Base-by-base conservation (phyloP, 225 moss, liverwort and hornwort genomes). In the Asterella californica region DNA sequence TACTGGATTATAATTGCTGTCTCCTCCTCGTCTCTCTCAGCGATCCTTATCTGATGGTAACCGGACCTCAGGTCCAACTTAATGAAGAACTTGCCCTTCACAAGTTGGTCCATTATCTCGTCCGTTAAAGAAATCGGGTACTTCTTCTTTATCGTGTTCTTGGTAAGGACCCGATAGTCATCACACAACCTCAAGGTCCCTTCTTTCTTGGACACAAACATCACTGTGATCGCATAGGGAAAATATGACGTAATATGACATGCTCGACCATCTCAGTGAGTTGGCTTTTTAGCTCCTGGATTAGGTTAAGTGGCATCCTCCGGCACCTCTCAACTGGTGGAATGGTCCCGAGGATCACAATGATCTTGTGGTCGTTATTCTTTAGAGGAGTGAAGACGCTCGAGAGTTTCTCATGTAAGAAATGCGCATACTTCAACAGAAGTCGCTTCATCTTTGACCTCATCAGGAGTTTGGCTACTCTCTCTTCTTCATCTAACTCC, bases 151-250 rank as follows among this genome's bases (percentile, higher is more conserved):
- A 67, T 32, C 1, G 17, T 67, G 4, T 25, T 32, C n/a, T 74
- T 48, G 29, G 22, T 53, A 0, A 74, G 33, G 24, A 9, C 48
- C 0, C 18, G 30, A 24, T 30, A 60, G 18, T 49, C 48, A 0
- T 15, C 49, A 0, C 48, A 74, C 4, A 50, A 10, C 10, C 49
- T 18, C 74, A 74, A 10, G 0, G 12, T 29, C 18, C 48, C 25
- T 24, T 74, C 74, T 32, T 50, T 74, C 66, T 67, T 67, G 27
- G 66, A 67, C 0, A 36, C 34, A 33, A 67, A 67, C 66, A 67
- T 30, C 0, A 36, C 15, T 1, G 15, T 15, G 0, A 27, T 36
- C 0, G 30, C 66, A 33, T 67, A 48, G 24, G 27, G 74, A 74
- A 0, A n/a, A 15, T 74, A n/a, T 47, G 30, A 0, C 52, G 1